These are phyloP conservation scores for Fusarium haematococcum DNA, from an alignment of 2,329 filamentous ascomycete genomes.

Conservation along the genomic window DNA sequence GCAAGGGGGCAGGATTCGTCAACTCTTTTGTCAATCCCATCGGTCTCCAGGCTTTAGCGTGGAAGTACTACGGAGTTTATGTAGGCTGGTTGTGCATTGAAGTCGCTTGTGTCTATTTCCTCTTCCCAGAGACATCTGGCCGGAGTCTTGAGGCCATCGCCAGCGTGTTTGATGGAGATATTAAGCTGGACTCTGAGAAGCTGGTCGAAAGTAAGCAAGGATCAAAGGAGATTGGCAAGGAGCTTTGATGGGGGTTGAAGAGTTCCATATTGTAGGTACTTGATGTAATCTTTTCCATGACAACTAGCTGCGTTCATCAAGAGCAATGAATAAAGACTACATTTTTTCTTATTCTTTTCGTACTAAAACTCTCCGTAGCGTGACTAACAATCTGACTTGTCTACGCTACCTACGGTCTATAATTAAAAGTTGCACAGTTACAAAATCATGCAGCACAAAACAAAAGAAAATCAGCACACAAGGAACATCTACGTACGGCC, in stretches of 20 bases:
- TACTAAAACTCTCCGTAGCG: neutral
- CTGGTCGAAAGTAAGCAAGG: neutral
- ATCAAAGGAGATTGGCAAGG: neutral
- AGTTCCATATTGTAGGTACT: neutral
- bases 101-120: constrained; percentile 3
- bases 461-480: neutral
- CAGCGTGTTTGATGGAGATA: neutral
- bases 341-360: neutral
- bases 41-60: constrained; percentile 10
- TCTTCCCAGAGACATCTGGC: constrained; percentile 19
- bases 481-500: neutral
- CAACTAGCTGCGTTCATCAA: neutral
- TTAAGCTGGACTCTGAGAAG: neutral
- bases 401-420: neutral
- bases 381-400: neutral
- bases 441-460: neutral
- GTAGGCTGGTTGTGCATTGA: constrained; percentile 15
- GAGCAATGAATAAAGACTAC: neutral
- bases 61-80: constrained; percentile 22
- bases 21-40: constrained; percentile 22
- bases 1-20: constrained; percentile 14
- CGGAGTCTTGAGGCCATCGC: neutral
- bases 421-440: neutral
- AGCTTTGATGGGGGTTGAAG: neutral
- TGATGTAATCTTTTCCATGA: neutral